A percentile compares a stretch with the other conserved stretches of the same genome.
Conservation (phyloP, 2,329 filamentous ascomycete species). For the Fusarium clavum region DNA sequence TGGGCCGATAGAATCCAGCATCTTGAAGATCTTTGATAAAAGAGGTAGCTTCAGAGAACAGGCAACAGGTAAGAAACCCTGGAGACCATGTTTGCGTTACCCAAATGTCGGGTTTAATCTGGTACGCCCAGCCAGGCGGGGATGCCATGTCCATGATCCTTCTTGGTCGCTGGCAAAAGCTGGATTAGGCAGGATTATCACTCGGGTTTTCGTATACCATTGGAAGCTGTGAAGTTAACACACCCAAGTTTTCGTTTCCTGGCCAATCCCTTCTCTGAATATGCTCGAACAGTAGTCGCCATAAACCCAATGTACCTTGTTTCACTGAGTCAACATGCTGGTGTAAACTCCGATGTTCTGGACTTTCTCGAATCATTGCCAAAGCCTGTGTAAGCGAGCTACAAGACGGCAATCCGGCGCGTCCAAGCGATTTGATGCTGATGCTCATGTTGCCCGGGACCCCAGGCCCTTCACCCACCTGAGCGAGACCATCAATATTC, state of each 20-base stretch:
- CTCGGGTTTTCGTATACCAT: not conserved
- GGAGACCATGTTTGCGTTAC: not conserved
- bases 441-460: conserved; percentile 2
- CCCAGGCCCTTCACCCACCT: not conserved
- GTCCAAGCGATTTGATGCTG: conserved; percentile 9
- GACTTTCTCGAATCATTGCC: not conserved
- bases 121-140: conserved; percentile 6
- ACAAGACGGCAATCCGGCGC: conserved; percentile 8
- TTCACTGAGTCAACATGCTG: not conserved
- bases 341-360: not conserved
- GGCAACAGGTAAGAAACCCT: conserved; percentile 9
- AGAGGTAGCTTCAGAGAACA: conserved; percentile 13
- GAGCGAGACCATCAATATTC: not conserved
- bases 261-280: not conserved
- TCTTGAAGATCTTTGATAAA: conserved; percentile 19
- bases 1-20: not conserved
- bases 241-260: not conserved
- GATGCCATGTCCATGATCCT: conserved; percentile 7
- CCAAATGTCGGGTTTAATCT: conserved; percentile 17
- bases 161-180: conserved; percentile 1
- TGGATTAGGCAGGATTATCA: conserved; percentile 7
- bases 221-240: not conserved
- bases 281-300: not conserved
- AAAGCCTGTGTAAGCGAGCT: not conserved
- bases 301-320: not conserved